Base-by-base conservation (phyloP, 768 basidiomycete species). In the Agrocybe praecox region DNA sequence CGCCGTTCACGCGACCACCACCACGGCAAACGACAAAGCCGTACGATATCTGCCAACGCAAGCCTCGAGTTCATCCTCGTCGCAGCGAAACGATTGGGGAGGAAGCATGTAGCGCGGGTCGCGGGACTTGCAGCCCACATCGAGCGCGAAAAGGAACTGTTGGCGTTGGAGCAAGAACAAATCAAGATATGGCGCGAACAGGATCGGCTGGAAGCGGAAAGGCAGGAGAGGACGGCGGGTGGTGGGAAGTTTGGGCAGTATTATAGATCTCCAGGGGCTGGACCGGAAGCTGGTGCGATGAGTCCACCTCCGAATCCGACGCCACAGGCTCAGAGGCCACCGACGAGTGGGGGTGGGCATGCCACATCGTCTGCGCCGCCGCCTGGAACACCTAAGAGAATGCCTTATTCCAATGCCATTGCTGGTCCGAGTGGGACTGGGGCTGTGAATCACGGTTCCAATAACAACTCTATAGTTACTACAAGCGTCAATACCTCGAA, bases 81-180 rank as follows among this genome's bases (percentile, higher is more conserved):
- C 12, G 90, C 90, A 2, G 86, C 88, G 9, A 81, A 88, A n/a
- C 85, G 75, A 52, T 77, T 90, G 3, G 89, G 89, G 4, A 80
- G 83, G 29, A 77, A 84, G 52, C 81, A 89, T 8, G 81, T 84
- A 0, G 78, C 78, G 4, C 66, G 82, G n/a, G 66, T 86, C 19
- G 79, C 83, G 0, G 86, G 87, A 6, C 67, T 84, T 53, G 62
- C 78, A 62, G 66, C 74, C 18, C 72, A 74, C 6, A 67, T 67
- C 23, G 70, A 72, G 52, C 71, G 68, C 52, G 80, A 76, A 58
- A 70, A 69, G 52, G 76, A 76, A 32, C 66, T 67, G 9, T 65
- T 68, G 19, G 73, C 57, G 57, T 67, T 56, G 22, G 72, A 70
- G 49, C 69, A 66, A 49, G 71, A 68, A 21, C 69, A 65, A 49